These are phyloP conservation scores for Arachis hypogaea DNA, from an alignment of 306 rosid species.

Conservation along the genomic window DNA sequence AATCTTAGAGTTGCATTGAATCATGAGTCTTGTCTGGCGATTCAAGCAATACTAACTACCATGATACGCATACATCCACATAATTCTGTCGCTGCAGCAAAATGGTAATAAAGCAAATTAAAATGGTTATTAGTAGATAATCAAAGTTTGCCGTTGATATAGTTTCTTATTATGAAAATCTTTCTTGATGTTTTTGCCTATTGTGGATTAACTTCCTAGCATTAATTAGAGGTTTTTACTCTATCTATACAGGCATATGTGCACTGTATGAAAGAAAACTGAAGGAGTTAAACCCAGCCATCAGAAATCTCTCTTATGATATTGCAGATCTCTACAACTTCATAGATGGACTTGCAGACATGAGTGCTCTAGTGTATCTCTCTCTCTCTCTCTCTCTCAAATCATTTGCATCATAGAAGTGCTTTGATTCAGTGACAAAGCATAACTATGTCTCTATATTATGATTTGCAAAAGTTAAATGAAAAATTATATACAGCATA, in stretches of 20 bases:
- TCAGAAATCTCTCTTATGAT: conserved; percentile 84
- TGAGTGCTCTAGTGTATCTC: conserved; percentile 95
- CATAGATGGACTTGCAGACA: conserved; percentile 91
- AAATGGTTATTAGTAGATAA: conserved; percentile 22
- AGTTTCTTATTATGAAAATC: not conserved
- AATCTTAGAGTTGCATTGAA: too few species aligned
- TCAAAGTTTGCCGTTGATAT: not conserved
- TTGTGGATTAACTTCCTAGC: conserved; percentile 1
- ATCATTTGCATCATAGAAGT: not conserved
- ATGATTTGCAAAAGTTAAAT: not conserved
- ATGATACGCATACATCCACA: not conserved
- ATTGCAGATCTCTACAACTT: conserved; percentile 91
- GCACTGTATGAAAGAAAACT: conserved; percentile 95
- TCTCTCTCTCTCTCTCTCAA: conserved; percentile 28
- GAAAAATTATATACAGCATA: not conserved
- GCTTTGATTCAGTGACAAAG: conserved; percentile 16
- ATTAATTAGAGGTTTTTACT: conserved; percentile 35
- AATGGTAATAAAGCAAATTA: conserved; percentile 3
- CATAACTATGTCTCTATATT: not conserved
- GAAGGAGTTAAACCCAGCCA: conserved; percentile 89
- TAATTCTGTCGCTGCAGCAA: not conserved
- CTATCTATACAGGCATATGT: conserved; percentile 73
- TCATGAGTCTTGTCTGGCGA: too few species aligned
- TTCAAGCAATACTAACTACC: too few species aligned
- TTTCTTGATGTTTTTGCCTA: conserved; percentile 22